Conservation (phyloP, 257 asterid species). For the Nicotiana otophora region DNA sequence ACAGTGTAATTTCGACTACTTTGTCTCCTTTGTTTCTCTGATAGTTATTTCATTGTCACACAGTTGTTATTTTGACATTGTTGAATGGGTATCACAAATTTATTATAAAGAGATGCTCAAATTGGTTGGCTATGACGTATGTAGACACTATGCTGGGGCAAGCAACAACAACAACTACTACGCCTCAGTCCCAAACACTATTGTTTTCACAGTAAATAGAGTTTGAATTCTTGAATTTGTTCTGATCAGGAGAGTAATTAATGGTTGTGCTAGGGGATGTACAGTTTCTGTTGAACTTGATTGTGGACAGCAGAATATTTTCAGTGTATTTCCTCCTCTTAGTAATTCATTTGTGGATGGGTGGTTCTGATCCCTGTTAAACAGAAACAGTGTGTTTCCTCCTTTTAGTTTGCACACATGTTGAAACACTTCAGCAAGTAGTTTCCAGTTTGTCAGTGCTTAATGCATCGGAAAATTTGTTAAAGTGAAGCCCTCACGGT, state of each 20-base stretch:
- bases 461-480: background rate
- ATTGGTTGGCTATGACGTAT: background rate
- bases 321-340: background rate
- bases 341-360: background rate
- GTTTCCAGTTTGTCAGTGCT: background rate
- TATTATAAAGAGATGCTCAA: background rate
- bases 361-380: background rate
- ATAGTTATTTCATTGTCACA: background rate
- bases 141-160: background rate
- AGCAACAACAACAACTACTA: background rate
- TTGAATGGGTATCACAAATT: background rate
- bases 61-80: background rate
- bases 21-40: constrained; percentile 3
- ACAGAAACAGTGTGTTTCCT: no score
- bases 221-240: background rate
- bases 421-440: background rate
- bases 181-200: no score
- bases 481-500: background rate
- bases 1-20: constrained; percentile 59
- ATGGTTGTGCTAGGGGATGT: constrained; percentile 3
- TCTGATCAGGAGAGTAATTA: background rate
- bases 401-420: background rate
- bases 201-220: background rate
- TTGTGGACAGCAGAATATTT: background rate
- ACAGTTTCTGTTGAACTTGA: background rate